phyloP scores from a whole-genome alignment of 2,329 filamentous ascomycete genomes.

The Sphaerulina musiva region DNA sequence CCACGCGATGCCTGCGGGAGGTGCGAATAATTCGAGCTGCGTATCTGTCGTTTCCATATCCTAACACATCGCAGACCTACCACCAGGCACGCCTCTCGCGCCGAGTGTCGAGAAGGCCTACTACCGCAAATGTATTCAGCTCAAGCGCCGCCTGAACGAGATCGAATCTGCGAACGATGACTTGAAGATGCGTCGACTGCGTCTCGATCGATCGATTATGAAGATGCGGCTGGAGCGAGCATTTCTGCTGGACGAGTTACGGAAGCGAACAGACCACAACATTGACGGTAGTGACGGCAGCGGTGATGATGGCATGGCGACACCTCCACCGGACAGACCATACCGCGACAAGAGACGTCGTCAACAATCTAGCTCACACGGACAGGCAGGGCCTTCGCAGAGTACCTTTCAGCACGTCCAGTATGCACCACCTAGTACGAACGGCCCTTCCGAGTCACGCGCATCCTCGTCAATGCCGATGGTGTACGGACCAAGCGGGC shows the following conservation, averaged over 20 bases:
- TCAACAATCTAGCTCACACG: constrained; percentile 11
- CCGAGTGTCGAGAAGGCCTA: constrained; percentile 95
- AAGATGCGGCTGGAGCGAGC: constrained; percentile 86
- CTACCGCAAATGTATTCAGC: constrained; percentile 89
- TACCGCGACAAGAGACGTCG: constrained; percentile 29
- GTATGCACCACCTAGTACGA: constrained; percentile 5
- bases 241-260: constrained; percentile 46
- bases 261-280: constrained; percentile 44
- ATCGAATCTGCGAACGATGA: constrained; percentile 88
- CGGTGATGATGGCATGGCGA: constrained; percentile 29
- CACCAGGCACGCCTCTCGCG: constrained; percentile 49
- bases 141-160: constrained; percentile 84
- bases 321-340: constrained; percentile 29
- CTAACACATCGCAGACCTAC: constrained; percentile 2
- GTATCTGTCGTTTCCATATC: neutral
- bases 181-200: constrained; percentile 67
- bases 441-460: neutral
- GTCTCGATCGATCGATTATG: constrained; percentile 77
- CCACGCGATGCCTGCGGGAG: constrained; percentile 4
- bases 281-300: constrained; percentile 37
- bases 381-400: constrained; percentile 7
- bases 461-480: constrained; percentile 2
- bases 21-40: neutral
- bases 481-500: constrained; percentile 12
- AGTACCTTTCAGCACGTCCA: constrained; percentile 15